Base-by-base conservation (phyloP, 2,329 filamentous ascomycete species). In the Amylocarpus encephaloides region DNA sequence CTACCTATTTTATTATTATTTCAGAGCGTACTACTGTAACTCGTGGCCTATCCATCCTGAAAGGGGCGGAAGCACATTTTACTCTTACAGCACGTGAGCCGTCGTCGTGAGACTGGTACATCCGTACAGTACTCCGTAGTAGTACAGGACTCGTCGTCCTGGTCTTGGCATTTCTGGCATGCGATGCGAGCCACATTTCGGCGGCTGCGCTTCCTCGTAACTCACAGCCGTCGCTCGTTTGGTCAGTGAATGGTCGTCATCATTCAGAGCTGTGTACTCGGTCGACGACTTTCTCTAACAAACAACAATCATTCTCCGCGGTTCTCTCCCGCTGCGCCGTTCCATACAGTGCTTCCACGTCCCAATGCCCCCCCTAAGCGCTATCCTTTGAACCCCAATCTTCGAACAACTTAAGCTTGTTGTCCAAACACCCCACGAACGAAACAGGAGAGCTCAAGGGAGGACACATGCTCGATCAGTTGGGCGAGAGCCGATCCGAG, bases 351-450 rank as follows among this genome's bases (percentile, higher is more conserved):
- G n/a, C n/a, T n/a, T 53, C 42, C 47, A 54, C 40, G 40, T 50
- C 50, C 52, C 50, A 60, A 62, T 62, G 60, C 54, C 55, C 55
- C 51, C 52, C 53, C 46, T 46, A 56, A 58, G 55, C 51, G 55
- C 45, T 46, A 55, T 43, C 43, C 51, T 53, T 56, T 58, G 51
- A 59, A 52, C 43, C 55, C 55, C 57, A 62, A 57, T 52, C 60
- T 55, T 54, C 57, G 58, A 56, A 59, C 60, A 55, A 61, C 44
- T 53, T 48, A 48, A 46, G 46, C 53, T 54, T 53, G 45, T 56
- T 58, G 56, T 52, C 48, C 50, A 51, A 54, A 41, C 40, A 51
- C 49, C 32, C 38, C 45, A 33, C 54, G 40, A 52, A 50, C 57
- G 43, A 38, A 49, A 55, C 53, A 39, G 47, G 44, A 54, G 45